A percentile compares a stretch with the other conserved stretches of the same genome.
Conservation (phyloP, 1,284 basidiomycete genomes). For the Paramarasmius palmivorus region DNA sequence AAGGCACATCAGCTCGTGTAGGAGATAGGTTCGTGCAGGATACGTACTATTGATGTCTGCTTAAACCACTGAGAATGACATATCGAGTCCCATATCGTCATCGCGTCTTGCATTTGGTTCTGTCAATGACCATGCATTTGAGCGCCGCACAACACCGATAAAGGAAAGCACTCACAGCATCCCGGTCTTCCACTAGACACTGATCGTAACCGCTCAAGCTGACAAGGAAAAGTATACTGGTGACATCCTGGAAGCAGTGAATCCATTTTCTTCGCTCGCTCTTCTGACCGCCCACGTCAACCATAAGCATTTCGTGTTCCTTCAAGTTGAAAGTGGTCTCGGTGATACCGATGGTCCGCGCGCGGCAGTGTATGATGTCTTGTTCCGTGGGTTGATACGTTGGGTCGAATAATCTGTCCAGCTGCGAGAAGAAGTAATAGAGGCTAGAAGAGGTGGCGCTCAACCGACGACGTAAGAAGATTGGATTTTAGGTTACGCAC, state of each 20-base stretch:
- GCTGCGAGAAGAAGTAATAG: conserved; percentile 62
- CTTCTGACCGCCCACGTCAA: conserved; percentile 80
- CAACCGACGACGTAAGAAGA: not conserved
- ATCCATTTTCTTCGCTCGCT: conserved; percentile 79
- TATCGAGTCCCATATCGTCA: conserved; percentile 85
- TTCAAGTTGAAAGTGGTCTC: conserved; percentile 76
- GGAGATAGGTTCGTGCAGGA: not conserved
- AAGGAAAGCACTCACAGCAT: conserved; percentile 51
- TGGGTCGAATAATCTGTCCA: conserved; percentile 67
- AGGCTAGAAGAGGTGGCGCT: conserved; percentile 32
- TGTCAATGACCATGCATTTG: conserved; percentile 24
- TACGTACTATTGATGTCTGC: conserved; percentile 70
- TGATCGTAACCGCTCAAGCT: conserved; percentile 80
- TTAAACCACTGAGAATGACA: conserved; percentile 82
- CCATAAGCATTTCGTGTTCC: conserved; percentile 67
- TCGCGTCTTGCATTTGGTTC: conserved; percentile 87
- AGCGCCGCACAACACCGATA: not conserved
- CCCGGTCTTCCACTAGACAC: conserved; percentile 81
- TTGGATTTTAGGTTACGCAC: conserved; percentile 34
- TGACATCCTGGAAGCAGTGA: conserved; percentile 70
- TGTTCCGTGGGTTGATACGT: conserved; percentile 66
- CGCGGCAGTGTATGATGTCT: conserved; percentile 76
- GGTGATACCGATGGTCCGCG: conserved; percentile 81
- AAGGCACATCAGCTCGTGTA: conserved; percentile 3
- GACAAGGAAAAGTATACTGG: conserved; percentile 75